Evolutionary conservation across 2,329 filamentous ascomycete species (phyloP).

Genomic region (Fonsecaea monophora): DNA sequence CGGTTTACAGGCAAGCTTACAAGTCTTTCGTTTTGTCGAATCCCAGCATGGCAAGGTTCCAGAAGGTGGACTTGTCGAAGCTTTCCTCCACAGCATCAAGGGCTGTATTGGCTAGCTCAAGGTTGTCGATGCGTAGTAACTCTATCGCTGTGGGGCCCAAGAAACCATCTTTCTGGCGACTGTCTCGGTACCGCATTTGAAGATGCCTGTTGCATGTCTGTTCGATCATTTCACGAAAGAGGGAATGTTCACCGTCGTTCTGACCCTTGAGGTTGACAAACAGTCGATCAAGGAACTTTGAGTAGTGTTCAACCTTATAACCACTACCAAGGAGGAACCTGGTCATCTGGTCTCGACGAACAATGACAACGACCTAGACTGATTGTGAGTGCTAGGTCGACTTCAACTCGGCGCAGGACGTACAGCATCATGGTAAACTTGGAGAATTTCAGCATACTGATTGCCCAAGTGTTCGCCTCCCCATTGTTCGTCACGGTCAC

Average conservation of each 20-base stretch:
- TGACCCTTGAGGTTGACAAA: background rate
- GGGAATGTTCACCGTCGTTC: conserved; percentile 11
- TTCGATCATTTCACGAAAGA: conserved; percentile 20
- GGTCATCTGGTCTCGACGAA: conserved; percentile 7
- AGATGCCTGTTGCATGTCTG: conserved; percentile 17
- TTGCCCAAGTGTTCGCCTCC: conserved; percentile 18
- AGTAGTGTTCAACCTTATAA: background rate
- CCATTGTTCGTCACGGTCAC: conserved; percentile 12
- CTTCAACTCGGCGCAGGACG: conserved; percentile 10
- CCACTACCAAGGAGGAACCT: conserved; percentile 3
- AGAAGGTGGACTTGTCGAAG: background rate
- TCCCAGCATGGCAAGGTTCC: background rate
- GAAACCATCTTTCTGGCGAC: conserved; percentile 14
- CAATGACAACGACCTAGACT: conserved; percentile 23
- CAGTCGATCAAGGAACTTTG: background rate
- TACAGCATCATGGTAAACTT: conserved; percentile 24
- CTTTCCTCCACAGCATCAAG: background rate
- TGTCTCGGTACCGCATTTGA: conserved; percentile 5
- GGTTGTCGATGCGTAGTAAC: background rate
- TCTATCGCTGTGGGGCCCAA: conserved; percentile 20
- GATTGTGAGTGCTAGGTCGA: conserved; percentile 17
- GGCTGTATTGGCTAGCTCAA: background rate
- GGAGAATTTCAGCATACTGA: conserved; percentile 10
- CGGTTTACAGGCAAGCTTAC: background rate
- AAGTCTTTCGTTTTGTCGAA: background rate